These are phyloP conservation scores for Hirschioporus abietinus DNA, from an alignment of 768 basidiomycete species.

Conservation along the genomic window DNA sequence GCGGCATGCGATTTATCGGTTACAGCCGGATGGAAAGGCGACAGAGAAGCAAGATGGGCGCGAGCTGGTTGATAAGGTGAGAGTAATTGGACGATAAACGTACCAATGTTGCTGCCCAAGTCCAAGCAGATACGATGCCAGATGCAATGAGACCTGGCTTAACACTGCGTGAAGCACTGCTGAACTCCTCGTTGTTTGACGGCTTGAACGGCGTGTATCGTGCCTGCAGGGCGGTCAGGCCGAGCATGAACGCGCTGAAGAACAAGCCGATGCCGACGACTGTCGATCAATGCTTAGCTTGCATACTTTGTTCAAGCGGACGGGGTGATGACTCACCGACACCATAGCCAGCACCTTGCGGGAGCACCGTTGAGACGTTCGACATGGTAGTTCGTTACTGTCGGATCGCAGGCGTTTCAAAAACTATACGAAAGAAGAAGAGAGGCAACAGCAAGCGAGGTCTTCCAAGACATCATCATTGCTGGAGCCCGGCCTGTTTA, in stretches of 20 bases:
- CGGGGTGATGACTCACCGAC: conserved; percentile 46
- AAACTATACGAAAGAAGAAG: neutral
- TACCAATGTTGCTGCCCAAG: conserved; percentile 78
- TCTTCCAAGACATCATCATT: neutral
- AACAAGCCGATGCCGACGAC: conserved; percentile 80
- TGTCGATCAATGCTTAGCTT: conserved; percentile 16
- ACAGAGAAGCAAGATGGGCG: neutral
- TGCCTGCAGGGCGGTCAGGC: conserved; percentile 72
- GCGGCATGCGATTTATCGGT: neutral
- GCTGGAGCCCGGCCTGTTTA: neutral
- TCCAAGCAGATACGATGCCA: conserved; percentile 92
- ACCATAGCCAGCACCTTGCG: conserved; percentile 83
- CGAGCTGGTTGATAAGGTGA: conserved; percentile 13
- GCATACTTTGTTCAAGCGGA: neutral
- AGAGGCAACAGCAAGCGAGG: neutral
- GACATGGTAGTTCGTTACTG: conserved; percentile 9
- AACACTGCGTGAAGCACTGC: conserved; percentile 73
- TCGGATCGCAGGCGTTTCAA: neutral
- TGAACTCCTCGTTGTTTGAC: conserved; percentile 77
- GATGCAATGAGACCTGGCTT: conserved; percentile 91
- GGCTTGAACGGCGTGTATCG: conserved; percentile 82
- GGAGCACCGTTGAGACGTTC: conserved; percentile 36
- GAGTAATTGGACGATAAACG: conserved; percentile 14
- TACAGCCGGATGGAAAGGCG: neutral
- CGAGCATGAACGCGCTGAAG: conserved; percentile 78